Percentiles rank a stretch among this genome's conserved stretches.
phyloP scores from a whole-genome alignment of 345 rosid species.

The Lenwebbia sp. region DNA sequence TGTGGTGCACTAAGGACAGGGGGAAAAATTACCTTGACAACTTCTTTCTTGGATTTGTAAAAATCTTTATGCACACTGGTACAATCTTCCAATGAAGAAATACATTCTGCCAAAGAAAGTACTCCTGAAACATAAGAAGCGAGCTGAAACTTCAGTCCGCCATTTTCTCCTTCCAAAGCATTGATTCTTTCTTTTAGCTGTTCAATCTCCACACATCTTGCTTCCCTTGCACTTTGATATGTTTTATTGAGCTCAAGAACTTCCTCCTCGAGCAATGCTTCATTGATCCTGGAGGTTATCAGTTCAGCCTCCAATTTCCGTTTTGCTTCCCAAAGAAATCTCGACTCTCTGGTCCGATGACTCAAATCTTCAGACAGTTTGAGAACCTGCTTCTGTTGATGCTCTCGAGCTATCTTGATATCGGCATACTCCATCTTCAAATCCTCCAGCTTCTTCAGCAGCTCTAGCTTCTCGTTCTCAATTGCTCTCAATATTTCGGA shows the following conservation, averaged over 20 bases:
- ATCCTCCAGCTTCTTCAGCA: constrained; percentile 36
- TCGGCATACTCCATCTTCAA: constrained; percentile 52
- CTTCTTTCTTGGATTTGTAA: constrained; percentile 10
- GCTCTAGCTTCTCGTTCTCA: constrained; percentile 28
- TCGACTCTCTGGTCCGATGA: constrained; percentile 30
- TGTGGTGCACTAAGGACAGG: not conserved
- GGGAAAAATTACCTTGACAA: constrained; percentile 24
- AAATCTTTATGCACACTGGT: constrained; percentile 6
- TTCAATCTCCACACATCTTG: constrained; percentile 40
- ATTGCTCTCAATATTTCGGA: constrained; percentile 31
- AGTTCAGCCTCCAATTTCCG: constrained; percentile 41
- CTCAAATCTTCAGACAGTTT: constrained; percentile 40
- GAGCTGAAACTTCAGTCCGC: constrained; percentile 35
- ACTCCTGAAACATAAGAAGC: constrained; percentile 36
- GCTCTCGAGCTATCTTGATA: constrained; percentile 31
- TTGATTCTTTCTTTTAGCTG: constrained; percentile 42
- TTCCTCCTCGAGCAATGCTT: constrained; percentile 51
- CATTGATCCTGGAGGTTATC: constrained; percentile 43
- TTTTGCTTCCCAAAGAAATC: constrained; percentile 22
- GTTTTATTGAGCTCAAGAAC: constrained; percentile 37
- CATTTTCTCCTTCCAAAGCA: constrained; percentile 44
- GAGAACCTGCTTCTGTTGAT: constrained; percentile 35
- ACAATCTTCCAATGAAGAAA: constrained; percentile 46
- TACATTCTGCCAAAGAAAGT: constrained; percentile 32
- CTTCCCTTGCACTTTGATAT: constrained; percentile 29